phyloP scores from a whole-genome alignment of 2,329 filamentous ascomycete species.

The Colletotrichum ledebouriae region DNA sequence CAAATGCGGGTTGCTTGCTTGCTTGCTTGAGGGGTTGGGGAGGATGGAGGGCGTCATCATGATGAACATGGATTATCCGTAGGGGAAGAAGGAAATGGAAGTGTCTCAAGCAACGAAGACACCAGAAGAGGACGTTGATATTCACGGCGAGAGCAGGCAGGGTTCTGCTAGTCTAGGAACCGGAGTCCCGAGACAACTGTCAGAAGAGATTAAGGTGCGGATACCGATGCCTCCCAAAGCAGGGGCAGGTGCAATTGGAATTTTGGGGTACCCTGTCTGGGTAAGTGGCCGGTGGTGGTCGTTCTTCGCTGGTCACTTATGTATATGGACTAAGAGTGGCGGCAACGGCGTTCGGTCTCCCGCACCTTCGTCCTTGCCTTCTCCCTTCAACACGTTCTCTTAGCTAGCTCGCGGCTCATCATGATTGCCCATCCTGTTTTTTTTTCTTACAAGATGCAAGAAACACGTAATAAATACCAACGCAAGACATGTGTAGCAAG shows the following conservation, averaged over 20 bases:
- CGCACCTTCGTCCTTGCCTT: neutral
- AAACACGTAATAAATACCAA: neutral
- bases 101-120: slow-evolving; percentile 17
- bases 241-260: slow-evolving; percentile 8
- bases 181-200: slow-evolving; percentile 18
- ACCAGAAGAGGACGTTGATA: neutral
- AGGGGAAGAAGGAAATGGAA: neutral
- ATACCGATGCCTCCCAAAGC: neutral
- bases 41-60: slow-evolving; percentile 20
- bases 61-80: slow-evolving; percentile 33
- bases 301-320: neutral
- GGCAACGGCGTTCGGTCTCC: slow-evolving; percentile 32
- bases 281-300: slow-evolving; percentile 12
- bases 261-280: slow-evolving; percentile 10
- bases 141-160: slow-evolving; percentile 2
- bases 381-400: neutral
- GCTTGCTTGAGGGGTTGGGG: neutral
- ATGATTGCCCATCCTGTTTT: neutral
- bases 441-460: neutral
- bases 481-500: neutral
- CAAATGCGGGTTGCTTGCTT: neutral
- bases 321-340: neutral
- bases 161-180: slow-evolving; percentile 30
- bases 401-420: too few species aligned
- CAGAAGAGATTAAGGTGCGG: slow-evolving; percentile 13